Conservation (phyloP, 768 basidiomycete genomes). For the Xerocomellus dryophilus region DNA sequence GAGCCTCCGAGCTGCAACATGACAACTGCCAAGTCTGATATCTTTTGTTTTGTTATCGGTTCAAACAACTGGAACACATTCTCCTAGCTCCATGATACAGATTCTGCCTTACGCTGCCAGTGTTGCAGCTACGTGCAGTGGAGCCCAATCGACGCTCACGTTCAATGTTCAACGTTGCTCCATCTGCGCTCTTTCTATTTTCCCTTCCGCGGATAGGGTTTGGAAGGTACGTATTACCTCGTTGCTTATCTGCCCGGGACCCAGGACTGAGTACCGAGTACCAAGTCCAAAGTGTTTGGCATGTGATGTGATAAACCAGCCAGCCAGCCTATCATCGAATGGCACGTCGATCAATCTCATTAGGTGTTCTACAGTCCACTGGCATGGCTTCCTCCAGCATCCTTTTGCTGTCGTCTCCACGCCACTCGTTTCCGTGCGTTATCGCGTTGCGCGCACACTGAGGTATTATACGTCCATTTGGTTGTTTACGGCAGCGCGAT, state of each 20-base stretch:
- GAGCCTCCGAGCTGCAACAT: neutral
- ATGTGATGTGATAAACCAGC: neutral
- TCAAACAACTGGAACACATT: neutral
- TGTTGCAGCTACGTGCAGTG: neutral
- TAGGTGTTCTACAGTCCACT: neutral
- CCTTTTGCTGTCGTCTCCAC: neutral
- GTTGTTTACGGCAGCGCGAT: constrained; percentile 13
- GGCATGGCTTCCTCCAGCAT: neutral
- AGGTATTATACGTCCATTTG: neutral
- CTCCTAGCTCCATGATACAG: neutral
- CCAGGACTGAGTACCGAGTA: neutral
- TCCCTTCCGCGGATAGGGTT: neutral
- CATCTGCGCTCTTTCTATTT: neutral
- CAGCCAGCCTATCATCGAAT: neutral
- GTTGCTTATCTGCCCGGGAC: constrained; percentile 7
- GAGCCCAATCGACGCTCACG: neutral
- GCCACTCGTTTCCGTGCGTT: neutral
- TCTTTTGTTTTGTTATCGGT: neutral
- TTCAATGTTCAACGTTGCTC: neutral
- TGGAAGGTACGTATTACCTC: neutral
- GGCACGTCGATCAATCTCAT: neutral
- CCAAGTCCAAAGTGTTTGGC: neutral
- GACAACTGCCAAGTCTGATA: neutral
- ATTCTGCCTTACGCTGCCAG: neutral
- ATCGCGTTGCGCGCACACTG: constrained; percentile 9